These are phyloP conservation scores for Aspergillus glaucus DNA, from an alignment of 2,329 filamentous ascomycete genomes.

Conservation along the genomic window DNA sequence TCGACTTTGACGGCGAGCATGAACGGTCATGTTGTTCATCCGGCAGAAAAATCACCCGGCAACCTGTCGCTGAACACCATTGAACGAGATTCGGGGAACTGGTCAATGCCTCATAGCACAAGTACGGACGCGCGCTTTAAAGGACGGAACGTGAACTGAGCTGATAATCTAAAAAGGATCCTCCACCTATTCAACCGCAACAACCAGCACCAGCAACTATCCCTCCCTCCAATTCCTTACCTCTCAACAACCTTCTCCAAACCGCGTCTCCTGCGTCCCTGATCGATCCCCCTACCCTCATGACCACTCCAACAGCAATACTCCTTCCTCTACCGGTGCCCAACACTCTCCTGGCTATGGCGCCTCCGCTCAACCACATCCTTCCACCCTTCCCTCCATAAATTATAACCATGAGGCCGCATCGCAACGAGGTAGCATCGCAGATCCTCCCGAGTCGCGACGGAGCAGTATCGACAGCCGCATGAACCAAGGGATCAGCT, in stretches of 20 bases:
- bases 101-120: constrained; percentile 55
- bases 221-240: constrained; percentile 39
- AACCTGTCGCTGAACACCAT: constrained; percentile 40
- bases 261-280: constrained; percentile 31
- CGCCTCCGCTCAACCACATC: constrained; percentile 28
- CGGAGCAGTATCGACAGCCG: constrained; percentile 46
- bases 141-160: no score
- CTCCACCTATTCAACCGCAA: constrained; percentile 44
- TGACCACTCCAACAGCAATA: constrained; percentile 30
- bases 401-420: constrained; percentile 53
- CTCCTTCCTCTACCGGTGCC: constrained; percentile 31
- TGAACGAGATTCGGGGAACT: constrained; percentile 54
- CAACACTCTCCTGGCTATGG: constrained; percentile 35
- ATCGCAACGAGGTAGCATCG: constrained; percentile 38
- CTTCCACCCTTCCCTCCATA: constrained; percentile 49
- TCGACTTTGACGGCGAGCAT: constrained; percentile 43
- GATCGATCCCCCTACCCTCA: constrained; percentile 38
- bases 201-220: constrained; percentile 40
- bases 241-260: constrained; percentile 42
- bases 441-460: constrained; percentile 41
- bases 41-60: constrained; percentile 38
- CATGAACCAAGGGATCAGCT: constrained; percentile 45
- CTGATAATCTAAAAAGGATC: constrained; percentile 28
- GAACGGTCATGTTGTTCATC: constrained; percentile 19
- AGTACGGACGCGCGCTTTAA: constrained; percentile 28